A percentile compares a stretch with the other conserved stretches of the same genome.
phyloP scores from a whole-genome alignment of 2,329 filamentous ascomycete genomes.

The Graphilbum fragrans region DNA sequence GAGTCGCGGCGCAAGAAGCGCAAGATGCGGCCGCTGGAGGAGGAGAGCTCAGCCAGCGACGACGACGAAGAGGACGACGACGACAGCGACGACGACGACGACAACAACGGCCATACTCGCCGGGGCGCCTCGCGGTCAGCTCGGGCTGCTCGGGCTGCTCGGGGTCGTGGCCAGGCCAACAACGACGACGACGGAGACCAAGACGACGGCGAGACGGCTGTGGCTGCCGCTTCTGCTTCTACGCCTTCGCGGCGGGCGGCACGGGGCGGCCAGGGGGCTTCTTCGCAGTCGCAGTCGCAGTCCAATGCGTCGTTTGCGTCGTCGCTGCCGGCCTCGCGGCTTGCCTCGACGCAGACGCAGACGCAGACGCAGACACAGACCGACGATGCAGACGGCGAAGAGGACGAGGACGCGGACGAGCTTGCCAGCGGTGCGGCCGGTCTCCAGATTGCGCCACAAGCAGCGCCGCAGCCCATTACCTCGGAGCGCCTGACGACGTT shows the following conservation, averaged over 20 bases:
- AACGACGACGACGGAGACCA: slow-evolving; percentile 31
- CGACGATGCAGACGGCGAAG: slow-evolving; percentile 29
- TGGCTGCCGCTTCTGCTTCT: slow-evolving; percentile 7
- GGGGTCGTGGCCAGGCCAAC: slow-evolving; percentile 24
- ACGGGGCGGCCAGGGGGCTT: no score
- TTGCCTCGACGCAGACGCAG: slow-evolving; percentile 22
- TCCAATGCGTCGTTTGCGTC: slow-evolving; percentile 65
- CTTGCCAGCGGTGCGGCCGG: slow-evolving; percentile 29
- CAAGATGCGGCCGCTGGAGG: slow-evolving; percentile 43
- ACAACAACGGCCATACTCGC: slow-evolving; percentile 21
- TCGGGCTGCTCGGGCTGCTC: slow-evolving; percentile 13
- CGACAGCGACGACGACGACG: slow-evolving; percentile 13
- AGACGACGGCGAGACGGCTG: slow-evolving; percentile 25
- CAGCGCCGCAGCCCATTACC: slow-evolving; percentile 34
- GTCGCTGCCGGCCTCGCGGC: slow-evolving; percentile 65
- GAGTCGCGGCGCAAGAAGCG: slow-evolving; percentile 76
- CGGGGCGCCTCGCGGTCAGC: slow-evolving; percentile 23
- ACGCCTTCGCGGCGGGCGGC: slow-evolving; percentile 26
- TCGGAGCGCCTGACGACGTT: slow-evolving; percentile 59
- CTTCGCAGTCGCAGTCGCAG: slow-evolving; percentile 27
- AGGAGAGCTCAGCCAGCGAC: slow-evolving; percentile 45
- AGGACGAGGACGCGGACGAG: slow-evolving; percentile 32
- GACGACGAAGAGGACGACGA: slow-evolving; percentile 48
- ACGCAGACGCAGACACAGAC: slow-evolving; percentile 19
- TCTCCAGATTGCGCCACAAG: slow-evolving; percentile 22